Evolutionary conservation across 805 yeast genomes (phyloP), one percentile per base, ranked within the genome.

Genomic region (Zygosaccharomyces lentus): DNA sequence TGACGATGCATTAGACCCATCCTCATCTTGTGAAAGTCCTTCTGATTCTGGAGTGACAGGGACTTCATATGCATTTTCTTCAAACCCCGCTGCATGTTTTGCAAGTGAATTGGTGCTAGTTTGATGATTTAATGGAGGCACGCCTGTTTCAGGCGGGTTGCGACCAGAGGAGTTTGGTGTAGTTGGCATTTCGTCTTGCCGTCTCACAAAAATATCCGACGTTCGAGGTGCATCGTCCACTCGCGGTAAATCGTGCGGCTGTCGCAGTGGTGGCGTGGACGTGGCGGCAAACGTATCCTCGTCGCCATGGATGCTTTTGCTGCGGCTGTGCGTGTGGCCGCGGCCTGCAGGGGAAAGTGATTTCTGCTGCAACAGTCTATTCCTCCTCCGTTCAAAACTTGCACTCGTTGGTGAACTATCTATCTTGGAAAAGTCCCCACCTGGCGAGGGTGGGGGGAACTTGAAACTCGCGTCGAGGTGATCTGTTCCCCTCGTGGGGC

Each of bases 321-420:
- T 62, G 37, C 68, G 54, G 45, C 53, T 60, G 49, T 64, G 68
- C n/a, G 47, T 47, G 41, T 64, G 66, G 2, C 49, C 38, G 7
- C 43, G 49, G 7, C 26, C 37, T 12, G 34, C 41, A n/a, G 55
- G 52, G 2, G 55, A 21, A 4, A 40, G 29, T 40, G 25, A 39
- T 13, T 45, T 48, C 34, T 31, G 49, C 31, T 47, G 37, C 26
- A 48, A n/a, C 24, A 60, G 45, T 26, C 30, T 46, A 16, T 49
- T 49, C 42, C 67, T 51, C 45, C 65, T 52, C 9, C 48, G 36
- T 44, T 56, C 59, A 29, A 60, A 51, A 5, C 51, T 48, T 9
- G 27, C 27, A 19, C 53, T 42, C 2, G 42, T 30, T 13, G 51
- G 43, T 2, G 51, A 21, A 9, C 38, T 43, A 32, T 55, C 52